Evolutionary conservation across 179 eudicot species (phyloP).

Genomic region (Silene vulgaris): DNA sequence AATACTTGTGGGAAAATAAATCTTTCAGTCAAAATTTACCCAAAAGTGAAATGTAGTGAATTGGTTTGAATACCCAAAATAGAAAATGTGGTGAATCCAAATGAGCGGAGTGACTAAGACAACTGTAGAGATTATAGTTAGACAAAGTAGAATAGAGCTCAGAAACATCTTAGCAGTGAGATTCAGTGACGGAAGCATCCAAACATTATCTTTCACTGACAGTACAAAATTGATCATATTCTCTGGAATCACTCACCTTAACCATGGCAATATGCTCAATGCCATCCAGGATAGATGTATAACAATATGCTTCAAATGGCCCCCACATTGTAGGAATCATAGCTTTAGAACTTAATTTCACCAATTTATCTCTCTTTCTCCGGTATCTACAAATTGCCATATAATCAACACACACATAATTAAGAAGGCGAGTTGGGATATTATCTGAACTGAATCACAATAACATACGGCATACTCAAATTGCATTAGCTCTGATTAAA

Average conservation of each 20-base stretch:
- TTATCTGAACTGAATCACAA: neutral
- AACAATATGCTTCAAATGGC: conserved; percentile 74
- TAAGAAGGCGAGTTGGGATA: neutral
- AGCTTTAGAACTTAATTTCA: conserved; percentile 68
- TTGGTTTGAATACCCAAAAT: neutral
- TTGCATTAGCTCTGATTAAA: neutral
- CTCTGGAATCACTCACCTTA: conserved; percentile 46
- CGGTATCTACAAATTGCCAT: conserved; percentile 52
- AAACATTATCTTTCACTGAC: neutral
- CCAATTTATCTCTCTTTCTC: conserved; percentile 60
- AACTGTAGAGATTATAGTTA: neutral
- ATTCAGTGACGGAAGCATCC: neutral
- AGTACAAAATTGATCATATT: neutral
- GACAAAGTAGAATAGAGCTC: neutral
- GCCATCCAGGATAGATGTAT: conserved; percentile 67
- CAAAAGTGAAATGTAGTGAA: neutral
- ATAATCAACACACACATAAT: conserved; percentile 8
- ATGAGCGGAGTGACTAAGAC: neutral
- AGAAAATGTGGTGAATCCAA: neutral
- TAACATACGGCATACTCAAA: neutral
- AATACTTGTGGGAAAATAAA: too few relatives aligned
- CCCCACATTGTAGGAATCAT: conserved; percentile 93
- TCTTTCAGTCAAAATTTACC: neutral
- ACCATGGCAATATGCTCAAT: conserved; percentile 97
- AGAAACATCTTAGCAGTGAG: neutral